Base-by-base conservation (phyloP, 169 alveolate genomes). In the Plasmodium fragile region DNA sequence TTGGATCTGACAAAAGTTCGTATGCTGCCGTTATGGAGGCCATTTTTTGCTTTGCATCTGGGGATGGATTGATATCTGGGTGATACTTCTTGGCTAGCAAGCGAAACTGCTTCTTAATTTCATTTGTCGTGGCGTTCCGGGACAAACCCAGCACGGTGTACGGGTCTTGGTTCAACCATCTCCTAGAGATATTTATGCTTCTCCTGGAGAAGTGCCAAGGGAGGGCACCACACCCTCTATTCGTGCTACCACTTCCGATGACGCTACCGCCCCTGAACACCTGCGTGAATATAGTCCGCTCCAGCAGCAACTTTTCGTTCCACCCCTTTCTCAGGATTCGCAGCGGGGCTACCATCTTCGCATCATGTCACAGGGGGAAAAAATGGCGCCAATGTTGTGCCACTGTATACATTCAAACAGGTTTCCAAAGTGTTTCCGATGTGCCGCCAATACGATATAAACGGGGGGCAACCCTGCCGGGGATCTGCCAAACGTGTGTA, bases 11-110 rank as follows among this genome's bases (percentile, higher is more conserved):
- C 82, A 98, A 90, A 28, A 98, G 97, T 94, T 98, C 99, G 92
- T 98, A 98, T 13, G 99, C 99, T 98, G 98, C 97, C 32, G 98
- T 96, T 52, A 98, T 98, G 94, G 97, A 97, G 22, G 99, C 98
- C 98, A 98, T 98, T 94, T 98, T 98, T 92, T 97, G 98, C 92
- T 98, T 98, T 36, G 99, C 99, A 90, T 96, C 98, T 22, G 98
- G 98, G 2, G 99, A 97, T 18, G 99, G 98, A 92, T 98, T 98
- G 55, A 97, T 96, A 94, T 98, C 99, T 18, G 99, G 99, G 95
- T 98, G 99, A 94, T 97, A 98, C 92, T 98, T 97, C 90, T 98
- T 96, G 75, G 99, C 99, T 73, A 98, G 90, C 93, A 98, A 98
- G 84, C 98, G 96, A 95, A 97, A 98, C 70, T 97, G 98, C 36